Conservation (phyloP, 2,329 filamentous ascomycete genomes). For the Phaeosphaeria sp. region DNA sequence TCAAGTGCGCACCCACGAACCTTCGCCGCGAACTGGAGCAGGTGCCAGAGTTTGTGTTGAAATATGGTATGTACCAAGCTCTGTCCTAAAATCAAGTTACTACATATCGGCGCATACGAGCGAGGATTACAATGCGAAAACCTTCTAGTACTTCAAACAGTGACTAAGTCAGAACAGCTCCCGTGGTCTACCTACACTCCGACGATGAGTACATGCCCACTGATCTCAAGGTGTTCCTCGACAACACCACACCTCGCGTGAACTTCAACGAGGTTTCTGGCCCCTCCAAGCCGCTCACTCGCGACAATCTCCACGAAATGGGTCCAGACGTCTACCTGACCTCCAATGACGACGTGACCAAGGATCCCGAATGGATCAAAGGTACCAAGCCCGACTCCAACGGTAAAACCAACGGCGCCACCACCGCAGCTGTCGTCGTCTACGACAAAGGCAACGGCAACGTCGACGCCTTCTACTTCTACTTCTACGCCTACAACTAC, state of each 20-base stretch:
- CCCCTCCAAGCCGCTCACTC: slow-evolving; percentile 47
- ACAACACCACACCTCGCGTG: slow-evolving; percentile 49
- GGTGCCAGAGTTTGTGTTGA: slow-evolving; percentile 48
- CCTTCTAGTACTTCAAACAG: not conserved
- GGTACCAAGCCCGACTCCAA: slow-evolving; percentile 61
- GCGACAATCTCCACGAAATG: slow-evolving; percentile 54
- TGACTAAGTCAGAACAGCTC: slow-evolving; percentile 41
- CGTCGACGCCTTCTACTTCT: slow-evolving; percentile 69
- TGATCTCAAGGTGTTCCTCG: slow-evolving; percentile 51
- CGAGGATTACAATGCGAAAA: not conserved
- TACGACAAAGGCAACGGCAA: slow-evolving; percentile 61
- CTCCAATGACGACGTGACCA: slow-evolving; percentile 51
- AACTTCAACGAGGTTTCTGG: slow-evolving; percentile 44
- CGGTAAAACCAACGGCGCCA: slow-evolving; percentile 60
- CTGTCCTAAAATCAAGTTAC: not conserved
- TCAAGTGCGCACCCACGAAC: slow-evolving; percentile 23
- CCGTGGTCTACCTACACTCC: slow-evolving; percentile 54
- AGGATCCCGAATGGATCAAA: slow-evolving; percentile 52
- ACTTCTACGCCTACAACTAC: slow-evolving; percentile 66
- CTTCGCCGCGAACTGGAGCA: slow-evolving; percentile 27
- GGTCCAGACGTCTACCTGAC: slow-evolving; percentile 54
- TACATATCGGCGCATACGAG: not conserved
- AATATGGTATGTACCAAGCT: slow-evolving; percentile 41
- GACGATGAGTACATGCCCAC: slow-evolving; percentile 53
- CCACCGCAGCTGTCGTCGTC: slow-evolving; percentile 62